Conservation (phyloP, 1,284 basidiomycete genomes). For the Schizopora paradoxa region DNA sequence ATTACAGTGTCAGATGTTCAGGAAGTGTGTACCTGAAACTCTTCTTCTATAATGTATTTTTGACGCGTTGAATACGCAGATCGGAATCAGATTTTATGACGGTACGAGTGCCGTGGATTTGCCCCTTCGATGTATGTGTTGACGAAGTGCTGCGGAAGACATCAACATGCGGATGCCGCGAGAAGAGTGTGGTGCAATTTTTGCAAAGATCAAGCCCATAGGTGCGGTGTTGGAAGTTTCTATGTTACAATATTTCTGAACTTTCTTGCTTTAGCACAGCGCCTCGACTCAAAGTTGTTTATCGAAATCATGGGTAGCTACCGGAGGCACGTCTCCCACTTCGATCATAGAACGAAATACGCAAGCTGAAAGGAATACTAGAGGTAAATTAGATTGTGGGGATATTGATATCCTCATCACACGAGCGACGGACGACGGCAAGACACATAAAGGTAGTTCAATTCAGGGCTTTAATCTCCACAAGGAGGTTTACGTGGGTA, state of each 20-base stretch:
- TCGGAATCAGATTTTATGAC: conserved; percentile 76
- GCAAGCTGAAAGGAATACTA: background rate
- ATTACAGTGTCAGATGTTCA: conserved; percentile 63
- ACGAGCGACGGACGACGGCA: conserved; percentile 64
- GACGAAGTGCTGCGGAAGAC: conserved; percentile 36
- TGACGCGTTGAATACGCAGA: conserved; percentile 24
- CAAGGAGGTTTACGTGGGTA: conserved; percentile 11
- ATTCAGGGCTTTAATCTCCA: conserved; percentile 5
- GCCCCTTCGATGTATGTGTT: background rate
- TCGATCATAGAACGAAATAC: background rate
- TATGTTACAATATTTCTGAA: conserved; percentile 6
- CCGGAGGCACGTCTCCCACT: conserved; percentile 47
- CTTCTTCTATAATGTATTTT: conserved; percentile 1
- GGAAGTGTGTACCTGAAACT: conserved; percentile 29
- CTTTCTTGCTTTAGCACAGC: conserved; percentile 42
- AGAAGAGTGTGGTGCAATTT: conserved; percentile 70
- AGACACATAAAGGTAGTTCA: conserved; percentile 63
- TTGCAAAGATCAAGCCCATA: conserved; percentile 61
- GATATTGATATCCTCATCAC: conserved; percentile 90
- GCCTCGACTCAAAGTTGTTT: conserved; percentile 66
- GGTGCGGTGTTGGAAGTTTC: conserved; percentile 42
- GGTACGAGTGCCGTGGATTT: conserved; percentile 36
- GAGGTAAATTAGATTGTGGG: conserved; percentile 73
- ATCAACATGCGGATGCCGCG: conserved; percentile 81
- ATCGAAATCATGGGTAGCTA: conserved; percentile 90